A percentile compares a stretch with the other conserved stretches of the same genome.
Evolutionary conservation across 805 yeast species (phyloP).

Genomic region (Jamesozyma gamospora): DNA sequence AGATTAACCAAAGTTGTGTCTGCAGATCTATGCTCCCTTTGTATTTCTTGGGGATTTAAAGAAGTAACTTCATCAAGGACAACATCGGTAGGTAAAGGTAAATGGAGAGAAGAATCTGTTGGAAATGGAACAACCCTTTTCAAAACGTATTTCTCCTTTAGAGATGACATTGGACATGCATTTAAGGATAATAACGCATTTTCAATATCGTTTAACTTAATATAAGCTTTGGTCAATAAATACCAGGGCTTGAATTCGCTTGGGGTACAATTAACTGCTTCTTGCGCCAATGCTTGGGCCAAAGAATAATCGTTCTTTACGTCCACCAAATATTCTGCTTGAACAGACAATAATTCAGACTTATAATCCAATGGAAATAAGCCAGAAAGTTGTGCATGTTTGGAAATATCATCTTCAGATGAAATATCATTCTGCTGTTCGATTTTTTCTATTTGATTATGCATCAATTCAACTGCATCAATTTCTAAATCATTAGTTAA

Average conservation of each 20-base stretch:
- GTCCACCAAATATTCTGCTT: conserved; percentile 22
- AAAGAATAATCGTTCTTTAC: conserved; percentile 19
- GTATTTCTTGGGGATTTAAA: conserved; percentile 54
- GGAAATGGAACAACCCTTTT: conserved; percentile 46
- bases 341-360: conserved; percentile 24
- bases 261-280: conserved; percentile 54
- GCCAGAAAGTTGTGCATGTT: not conserved
- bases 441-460: conserved; percentile 19
- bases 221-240: conserved; percentile 51
- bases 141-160: conserved; percentile 54
- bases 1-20: conserved; percentile 52
- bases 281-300: conserved; percentile 21
- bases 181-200: conserved; percentile 63
- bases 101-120: conserved; percentile 37
- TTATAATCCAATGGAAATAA: conserved; percentile 19
- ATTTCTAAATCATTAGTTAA: conserved; percentile 29
- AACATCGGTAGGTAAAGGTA: conserved; percentile 71
- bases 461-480: conserved; percentile 27
- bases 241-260: conserved; percentile 73
- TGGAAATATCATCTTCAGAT: not conserved
- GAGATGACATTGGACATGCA: conserved; percentile 69
- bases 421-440: conserved; percentile 5
- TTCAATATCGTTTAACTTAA: conserved; percentile 55
- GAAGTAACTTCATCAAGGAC: conserved; percentile 58
- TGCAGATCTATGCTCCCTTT: conserved; percentile 52